Percentiles rank a stretch among this genome's conserved stretches.
These are phyloP conservation scores for Theobroma grandiflorum DNA, from an alignment of 441 rosid genomes.

Conservation along the genomic window DNA sequence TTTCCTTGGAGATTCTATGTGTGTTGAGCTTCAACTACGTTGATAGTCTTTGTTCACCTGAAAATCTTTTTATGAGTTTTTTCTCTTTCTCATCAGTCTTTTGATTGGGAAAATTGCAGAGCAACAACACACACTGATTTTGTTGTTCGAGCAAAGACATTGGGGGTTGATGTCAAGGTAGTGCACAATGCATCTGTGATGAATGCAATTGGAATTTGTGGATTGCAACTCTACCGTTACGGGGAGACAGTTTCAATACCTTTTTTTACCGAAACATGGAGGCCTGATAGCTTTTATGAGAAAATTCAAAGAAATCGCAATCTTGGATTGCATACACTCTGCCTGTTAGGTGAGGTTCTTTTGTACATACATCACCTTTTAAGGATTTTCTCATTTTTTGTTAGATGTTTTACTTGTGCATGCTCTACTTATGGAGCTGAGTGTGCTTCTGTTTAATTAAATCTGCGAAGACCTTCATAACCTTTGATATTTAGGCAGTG, in stretches of 20 bases:
- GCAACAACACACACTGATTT: constrained; percentile 95
- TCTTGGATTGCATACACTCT: constrained; percentile 90
- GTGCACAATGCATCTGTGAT: constrained; percentile 93
- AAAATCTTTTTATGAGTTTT: neutral
- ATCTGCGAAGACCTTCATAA: neutral
- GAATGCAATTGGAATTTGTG: constrained; percentile 94
- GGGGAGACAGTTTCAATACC: constrained; percentile 95
- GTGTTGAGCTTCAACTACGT: neutral
- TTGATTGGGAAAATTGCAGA: constrained; percentile 48
- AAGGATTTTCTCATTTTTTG: neutral
- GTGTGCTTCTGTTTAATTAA: neutral
- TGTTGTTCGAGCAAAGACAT: constrained; percentile 85
- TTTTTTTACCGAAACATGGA: constrained; percentile 88
- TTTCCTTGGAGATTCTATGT: neutral
- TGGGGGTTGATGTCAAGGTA: constrained; percentile 75
- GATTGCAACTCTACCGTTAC: constrained; percentile 88
- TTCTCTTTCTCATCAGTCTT: neutral
- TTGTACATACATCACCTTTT: neutral
- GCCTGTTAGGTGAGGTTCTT: constrained; percentile 68
- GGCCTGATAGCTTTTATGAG: constrained; percentile 93
- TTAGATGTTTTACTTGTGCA: neutral
- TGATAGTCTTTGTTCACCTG: neutral
- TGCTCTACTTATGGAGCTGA: neutral
- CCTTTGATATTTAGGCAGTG: neutral
- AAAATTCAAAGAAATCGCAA: constrained; percentile 67